Conservation (phyloP, 2,329 filamentous ascomycete genomes). For the Trichoderma sp. region DNA sequence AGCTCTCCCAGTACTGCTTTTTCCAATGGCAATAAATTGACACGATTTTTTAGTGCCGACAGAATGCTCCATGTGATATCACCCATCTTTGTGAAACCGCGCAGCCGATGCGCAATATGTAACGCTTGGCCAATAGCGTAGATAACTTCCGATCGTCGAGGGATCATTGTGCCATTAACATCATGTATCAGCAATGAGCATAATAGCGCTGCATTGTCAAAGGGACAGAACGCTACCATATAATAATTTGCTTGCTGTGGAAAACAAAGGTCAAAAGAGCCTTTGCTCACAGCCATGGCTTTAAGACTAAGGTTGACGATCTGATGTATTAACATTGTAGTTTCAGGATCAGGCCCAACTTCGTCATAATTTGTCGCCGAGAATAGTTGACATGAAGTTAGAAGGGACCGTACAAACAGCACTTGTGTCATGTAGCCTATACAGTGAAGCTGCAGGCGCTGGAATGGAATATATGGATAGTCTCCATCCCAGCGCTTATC, state of each 20-base stretch:
- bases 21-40: not conserved
- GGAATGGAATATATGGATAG: slow-evolving; percentile 9
- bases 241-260: slow-evolving; percentile 19
- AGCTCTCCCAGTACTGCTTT: not conserved
- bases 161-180: not conserved
- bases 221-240: slow-evolving; percentile 16
- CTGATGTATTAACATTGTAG: not conserved
- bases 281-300: slow-evolving; percentile 23
- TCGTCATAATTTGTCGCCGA: not conserved
- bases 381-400: not conserved
- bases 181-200: slow-evolving; percentile 17
- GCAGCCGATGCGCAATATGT: slow-evolving; percentile 5
- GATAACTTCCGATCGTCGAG: not conserved
- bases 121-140: slow-evolving; percentile 14
- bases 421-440: slow-evolving; percentile 14
- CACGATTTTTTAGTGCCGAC: not conserved
- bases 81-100: slow-evolving; percentile 10
- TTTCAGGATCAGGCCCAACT: not conserved
- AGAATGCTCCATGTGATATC: slow-evolving; percentile 19
- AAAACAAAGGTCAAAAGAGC: slow-evolving; percentile 18
- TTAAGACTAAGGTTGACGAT: slow-evolving; percentile 4
- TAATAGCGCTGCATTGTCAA: slow-evolving; percentile 18
- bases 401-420: not conserved
- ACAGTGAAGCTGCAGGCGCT: slow-evolving; percentile 15
- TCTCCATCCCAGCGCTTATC: slow-evolving; percentile 2